These are phyloP conservation scores for Anisogramma anomala DNA, from an alignment of 2,329 filamentous ascomycete species.

Conservation along the genomic window DNA sequence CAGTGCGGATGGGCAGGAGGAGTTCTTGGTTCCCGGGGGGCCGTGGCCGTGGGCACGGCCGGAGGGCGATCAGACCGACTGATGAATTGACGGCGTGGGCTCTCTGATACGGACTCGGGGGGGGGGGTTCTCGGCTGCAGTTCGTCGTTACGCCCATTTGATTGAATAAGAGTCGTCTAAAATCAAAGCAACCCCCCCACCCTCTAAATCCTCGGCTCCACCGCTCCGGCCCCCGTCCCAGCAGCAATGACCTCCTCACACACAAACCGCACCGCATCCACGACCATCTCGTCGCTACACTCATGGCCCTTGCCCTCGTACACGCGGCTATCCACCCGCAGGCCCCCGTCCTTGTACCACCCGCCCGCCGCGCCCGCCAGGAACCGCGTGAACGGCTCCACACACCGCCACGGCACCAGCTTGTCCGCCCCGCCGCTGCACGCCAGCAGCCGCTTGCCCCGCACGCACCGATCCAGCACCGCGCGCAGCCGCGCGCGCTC, in stretches of 20 bases:
- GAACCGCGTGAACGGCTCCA: slow-evolving; percentile 48
- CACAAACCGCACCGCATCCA: slow-evolving; percentile 54
- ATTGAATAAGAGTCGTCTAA: no score
- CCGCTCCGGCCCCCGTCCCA: slow-evolving; percentile 21
- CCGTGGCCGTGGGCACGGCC: slow-evolving; percentile 24
- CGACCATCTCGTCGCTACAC: slow-evolving; percentile 57
- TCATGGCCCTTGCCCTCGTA: slow-evolving; percentile 59
- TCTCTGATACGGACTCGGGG: no score
- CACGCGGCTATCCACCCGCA: slow-evolving; percentile 52
- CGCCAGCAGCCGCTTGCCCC: slow-evolving; percentile 52
- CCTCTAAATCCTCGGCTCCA: slow-evolving; percentile 2
- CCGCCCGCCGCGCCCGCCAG: slow-evolving; percentile 42
- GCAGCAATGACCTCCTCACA: slow-evolving; percentile 31
- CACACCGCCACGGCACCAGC: slow-evolving; percentile 56
- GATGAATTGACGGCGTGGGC: no score
- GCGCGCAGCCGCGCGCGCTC: slow-evolving; percentile 33
- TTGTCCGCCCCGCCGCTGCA: slow-evolving; percentile 58
- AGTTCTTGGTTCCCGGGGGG: slow-evolving; percentile 28
- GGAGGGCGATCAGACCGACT: no score
- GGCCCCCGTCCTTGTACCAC: slow-evolving; percentile 43
- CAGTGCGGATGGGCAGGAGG: slow-evolving; percentile 22
- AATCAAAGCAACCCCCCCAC: no score
- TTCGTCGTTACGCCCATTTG: no score
- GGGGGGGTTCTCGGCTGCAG: no score
- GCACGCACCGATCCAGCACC: slow-evolving; percentile 37